Conservation (phyloP, 352 stramenopile species). For the Pythium diclinum region DNA sequence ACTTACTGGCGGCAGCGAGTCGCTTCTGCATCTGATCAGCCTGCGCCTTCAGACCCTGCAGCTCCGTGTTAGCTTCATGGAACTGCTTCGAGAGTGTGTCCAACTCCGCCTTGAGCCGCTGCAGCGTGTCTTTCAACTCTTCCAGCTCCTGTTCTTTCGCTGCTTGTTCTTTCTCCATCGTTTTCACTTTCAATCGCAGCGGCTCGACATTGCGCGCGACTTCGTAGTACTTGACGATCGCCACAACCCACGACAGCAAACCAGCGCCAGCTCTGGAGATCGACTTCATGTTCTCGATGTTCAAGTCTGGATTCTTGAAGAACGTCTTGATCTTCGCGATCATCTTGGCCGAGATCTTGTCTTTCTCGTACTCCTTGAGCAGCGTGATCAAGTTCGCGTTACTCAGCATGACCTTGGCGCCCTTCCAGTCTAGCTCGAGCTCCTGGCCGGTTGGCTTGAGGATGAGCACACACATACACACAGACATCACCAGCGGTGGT, state of each 20-base stretch:
- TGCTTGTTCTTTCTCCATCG: constrained; percentile 92
- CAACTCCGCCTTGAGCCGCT: constrained; percentile 83
- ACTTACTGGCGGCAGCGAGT: constrained; percentile 88
- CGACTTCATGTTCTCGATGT: constrained; percentile 94
- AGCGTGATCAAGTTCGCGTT: constrained; percentile 89
- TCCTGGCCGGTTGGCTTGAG: constrained; percentile 91
- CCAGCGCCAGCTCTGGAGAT: constrained; percentile 90
- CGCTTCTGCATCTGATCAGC: constrained; percentile 95
- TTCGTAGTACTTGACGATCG: constrained; percentile 96
- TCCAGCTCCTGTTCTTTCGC: constrained; percentile 88
- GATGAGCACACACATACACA: constrained; percentile 91
- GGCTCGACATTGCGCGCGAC: constrained; percentile 94
- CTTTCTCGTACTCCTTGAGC: constrained; percentile 95
- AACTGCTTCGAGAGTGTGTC: constrained; percentile 91
- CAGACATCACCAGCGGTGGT: constrained; percentile 90
- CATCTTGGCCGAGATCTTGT: constrained; percentile 95
- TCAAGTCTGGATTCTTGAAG: constrained; percentile 92
- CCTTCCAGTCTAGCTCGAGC: constrained; percentile 92
- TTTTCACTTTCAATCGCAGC: constrained; percentile 89
- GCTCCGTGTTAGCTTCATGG: constrained; percentile 88
- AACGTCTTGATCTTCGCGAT: constrained; percentile 94
- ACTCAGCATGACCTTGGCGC: constrained; percentile 93
- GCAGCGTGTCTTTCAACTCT: constrained; percentile 83
- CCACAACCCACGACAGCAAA: constrained; percentile 92
- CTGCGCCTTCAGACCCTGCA: constrained; percentile 89